A percentile compares a stretch with the other conserved stretches of the same genome.
Evolutionary conservation across 2,329 filamentous ascomycete species (phyloP).

Genomic region (Colletotrichum sp.): DNA sequence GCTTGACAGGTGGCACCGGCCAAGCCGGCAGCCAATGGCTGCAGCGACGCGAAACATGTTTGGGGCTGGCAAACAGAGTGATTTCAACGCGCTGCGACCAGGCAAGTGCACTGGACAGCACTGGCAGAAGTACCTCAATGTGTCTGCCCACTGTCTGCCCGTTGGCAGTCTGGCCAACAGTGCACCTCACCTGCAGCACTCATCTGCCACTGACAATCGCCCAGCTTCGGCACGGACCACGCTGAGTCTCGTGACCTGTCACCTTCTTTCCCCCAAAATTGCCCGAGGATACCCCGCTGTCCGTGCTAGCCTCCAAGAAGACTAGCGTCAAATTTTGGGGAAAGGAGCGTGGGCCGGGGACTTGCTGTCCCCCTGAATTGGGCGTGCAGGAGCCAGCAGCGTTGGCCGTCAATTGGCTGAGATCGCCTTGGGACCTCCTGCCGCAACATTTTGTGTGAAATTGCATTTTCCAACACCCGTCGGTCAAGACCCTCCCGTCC

Average conservation of each 20-base stretch:
- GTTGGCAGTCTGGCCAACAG: neutral
- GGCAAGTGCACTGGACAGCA: neutral
- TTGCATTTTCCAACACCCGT: conserved; percentile 35
- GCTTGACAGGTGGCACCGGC: neutral
- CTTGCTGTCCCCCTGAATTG: conserved; percentile 26
- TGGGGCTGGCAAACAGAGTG: neutral
- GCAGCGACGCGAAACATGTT: conserved; percentile 6
- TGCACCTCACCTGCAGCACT: neutral
- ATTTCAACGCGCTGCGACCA: neutral
- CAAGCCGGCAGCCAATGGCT: neutral
- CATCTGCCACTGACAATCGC: neutral
- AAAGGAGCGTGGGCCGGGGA: conserved; percentile 21
- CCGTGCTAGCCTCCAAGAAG: neutral
- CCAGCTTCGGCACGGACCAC: conserved; percentile 11
- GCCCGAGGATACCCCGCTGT: conserved; percentile 16
- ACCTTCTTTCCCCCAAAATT: conserved; percentile 5
- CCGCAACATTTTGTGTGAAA: conserved; percentile 44
- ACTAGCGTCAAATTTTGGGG: conserved; percentile 12
- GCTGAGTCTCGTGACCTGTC: conserved; percentile 20
- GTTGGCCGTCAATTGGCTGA: conserved; percentile 25
- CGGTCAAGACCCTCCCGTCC: conserved; percentile 25
- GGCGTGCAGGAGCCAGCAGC: conserved; percentile 11
- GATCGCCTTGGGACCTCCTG: conserved; percentile 20
- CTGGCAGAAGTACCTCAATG: neutral
- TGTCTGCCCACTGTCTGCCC: neutral